These are phyloP conservation scores for Prosopis cineraria DNA, from an alignment of 306 rosid species.

Conservation along the genomic window DNA sequence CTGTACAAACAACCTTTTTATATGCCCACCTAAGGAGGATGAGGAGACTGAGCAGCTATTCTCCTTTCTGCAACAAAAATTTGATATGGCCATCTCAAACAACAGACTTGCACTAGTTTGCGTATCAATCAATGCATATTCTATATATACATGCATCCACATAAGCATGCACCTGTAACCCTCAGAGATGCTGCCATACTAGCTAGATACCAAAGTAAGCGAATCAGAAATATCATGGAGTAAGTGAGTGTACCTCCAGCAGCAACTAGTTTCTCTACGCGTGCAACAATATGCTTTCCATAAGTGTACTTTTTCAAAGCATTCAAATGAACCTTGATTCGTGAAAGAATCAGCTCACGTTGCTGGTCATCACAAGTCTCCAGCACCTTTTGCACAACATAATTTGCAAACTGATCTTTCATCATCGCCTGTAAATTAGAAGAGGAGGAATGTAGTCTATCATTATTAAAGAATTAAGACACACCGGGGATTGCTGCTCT, in stretches of 20 bases:
- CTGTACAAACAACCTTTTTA: slow-evolving; percentile 76
- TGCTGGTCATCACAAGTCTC: slow-evolving; percentile 97
- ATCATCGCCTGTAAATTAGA: slow-evolving; percentile 53
- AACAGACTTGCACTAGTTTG: neutral
- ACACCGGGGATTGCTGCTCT: neutral
- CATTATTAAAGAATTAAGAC: neutral
- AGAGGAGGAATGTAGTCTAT: neutral
- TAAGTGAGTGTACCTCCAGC: slow-evolving; percentile 77
- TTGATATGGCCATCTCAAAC: neutral
- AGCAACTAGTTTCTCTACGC: slow-evolving; percentile 98
- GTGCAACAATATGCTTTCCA: slow-evolving; percentile 93
- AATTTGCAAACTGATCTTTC: slow-evolving; percentile 97
- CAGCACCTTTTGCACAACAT: slow-evolving; percentile 94
- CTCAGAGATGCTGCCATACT: neutral
- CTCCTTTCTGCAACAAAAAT: slow-evolving; percentile 78
- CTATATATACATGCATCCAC: neutral
- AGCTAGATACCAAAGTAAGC: neutral
- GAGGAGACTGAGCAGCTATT: slow-evolving; percentile 86
- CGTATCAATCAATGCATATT: neutral
- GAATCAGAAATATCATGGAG: neutral
- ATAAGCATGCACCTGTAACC: neutral
- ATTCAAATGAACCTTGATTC: slow-evolving; percentile 94
- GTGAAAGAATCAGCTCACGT: slow-evolving; percentile 88
- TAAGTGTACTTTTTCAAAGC: slow-evolving; percentile 95
- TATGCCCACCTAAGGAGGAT: slow-evolving; percentile 63